Percentiles rank a stretch among this genome's conserved stretches.
These are phyloP conservation scores for Apium graveolens DNA, from an alignment of 129 eudicot genomes.

Conservation along the genomic window DNA sequence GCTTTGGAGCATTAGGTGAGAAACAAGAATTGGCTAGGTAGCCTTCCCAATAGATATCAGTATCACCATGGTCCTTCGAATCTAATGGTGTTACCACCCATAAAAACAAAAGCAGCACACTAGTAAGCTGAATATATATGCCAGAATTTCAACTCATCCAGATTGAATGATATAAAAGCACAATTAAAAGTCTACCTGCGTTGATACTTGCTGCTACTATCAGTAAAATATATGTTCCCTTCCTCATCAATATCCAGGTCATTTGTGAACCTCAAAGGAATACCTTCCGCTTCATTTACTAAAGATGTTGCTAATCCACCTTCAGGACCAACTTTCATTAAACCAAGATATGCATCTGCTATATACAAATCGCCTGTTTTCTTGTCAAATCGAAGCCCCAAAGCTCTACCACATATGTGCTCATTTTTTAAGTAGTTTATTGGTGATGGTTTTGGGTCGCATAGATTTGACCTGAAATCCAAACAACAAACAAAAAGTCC, in stretches of 20 bases:
- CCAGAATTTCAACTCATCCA: background rate
- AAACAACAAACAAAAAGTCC: conserved; percentile 7
- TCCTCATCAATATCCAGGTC: conserved; percentile 81
- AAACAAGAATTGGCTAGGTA: background rate
- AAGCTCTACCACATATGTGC: conserved; percentile 95
- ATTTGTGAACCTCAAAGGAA: conserved; percentile 73
- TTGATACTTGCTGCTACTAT: conserved; percentile 75
- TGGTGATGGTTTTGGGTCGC: conserved; percentile 69
- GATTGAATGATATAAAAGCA: background rate
- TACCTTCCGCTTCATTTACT: conserved; percentile 75
- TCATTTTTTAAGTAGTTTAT: conserved; percentile 61
- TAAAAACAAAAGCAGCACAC: background rate
- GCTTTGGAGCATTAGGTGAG: background rate
- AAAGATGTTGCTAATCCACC: conserved; percentile 84
- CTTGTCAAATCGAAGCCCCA: conserved; percentile 84
- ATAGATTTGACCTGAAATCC: conserved; percentile 59
- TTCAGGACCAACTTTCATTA: conserved; percentile 88
- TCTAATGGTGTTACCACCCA: background rate
- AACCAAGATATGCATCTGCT: conserved; percentile 93
- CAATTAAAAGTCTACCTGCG: conserved; percentile 42
- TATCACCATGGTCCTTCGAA: background rate
- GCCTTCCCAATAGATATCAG: background rate
- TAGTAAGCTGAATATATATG: background rate
- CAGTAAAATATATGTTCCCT: conserved; percentile 89
- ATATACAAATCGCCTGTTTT: conserved; percentile 80